phyloP scores from a whole-genome alignment of 139 green algal species.

The Penium margaritaceum region DNA sequence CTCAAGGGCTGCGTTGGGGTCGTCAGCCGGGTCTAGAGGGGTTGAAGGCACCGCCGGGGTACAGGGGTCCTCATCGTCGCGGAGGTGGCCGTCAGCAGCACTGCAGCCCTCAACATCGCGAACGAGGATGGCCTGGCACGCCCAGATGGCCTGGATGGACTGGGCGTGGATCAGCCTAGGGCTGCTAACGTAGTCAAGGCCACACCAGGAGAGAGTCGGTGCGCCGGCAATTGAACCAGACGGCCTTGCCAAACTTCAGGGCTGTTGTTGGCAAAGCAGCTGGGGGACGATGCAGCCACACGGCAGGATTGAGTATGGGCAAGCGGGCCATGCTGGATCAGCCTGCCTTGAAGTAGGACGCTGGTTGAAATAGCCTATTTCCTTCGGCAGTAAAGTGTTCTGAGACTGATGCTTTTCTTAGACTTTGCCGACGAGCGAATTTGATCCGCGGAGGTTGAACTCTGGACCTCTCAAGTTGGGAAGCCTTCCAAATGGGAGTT shows the following conservation, averaged over 20 bases:
- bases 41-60: conserved; percentile 73
- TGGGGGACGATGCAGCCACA: conserved; percentile 39
- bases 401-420: too few species aligned
- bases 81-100: conserved; percentile 70
- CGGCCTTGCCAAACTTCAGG: conserved; percentile 38
- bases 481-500: too few species aligned
- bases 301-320: too few species aligned
- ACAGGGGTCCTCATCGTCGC: conserved; percentile 60
- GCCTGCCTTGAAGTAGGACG: too few species aligned
- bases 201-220: conserved; percentile 78
- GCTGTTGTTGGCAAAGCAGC: conserved; percentile 39
- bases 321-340: too few species aligned
- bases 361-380: too few species aligned
- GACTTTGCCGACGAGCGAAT: too few species aligned
- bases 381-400: too few species aligned
- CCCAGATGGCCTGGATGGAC: conserved; percentile 28
- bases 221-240: conserved; percentile 92
- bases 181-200: conserved; percentile 74
- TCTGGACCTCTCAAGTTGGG: too few species aligned
- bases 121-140: conserved; percentile 48
- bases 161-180: conserved; percentile 55
- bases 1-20: conserved; percentile 76
- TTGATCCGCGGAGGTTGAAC: too few species aligned
- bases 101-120: conserved; percentile 80
- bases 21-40: conserved; percentile 76